Evolutionary conservation across 169 alveolate species (phyloP), one percentile per base, ranked within the genome.

Genomic region (Plasmodium adleri): DNA sequence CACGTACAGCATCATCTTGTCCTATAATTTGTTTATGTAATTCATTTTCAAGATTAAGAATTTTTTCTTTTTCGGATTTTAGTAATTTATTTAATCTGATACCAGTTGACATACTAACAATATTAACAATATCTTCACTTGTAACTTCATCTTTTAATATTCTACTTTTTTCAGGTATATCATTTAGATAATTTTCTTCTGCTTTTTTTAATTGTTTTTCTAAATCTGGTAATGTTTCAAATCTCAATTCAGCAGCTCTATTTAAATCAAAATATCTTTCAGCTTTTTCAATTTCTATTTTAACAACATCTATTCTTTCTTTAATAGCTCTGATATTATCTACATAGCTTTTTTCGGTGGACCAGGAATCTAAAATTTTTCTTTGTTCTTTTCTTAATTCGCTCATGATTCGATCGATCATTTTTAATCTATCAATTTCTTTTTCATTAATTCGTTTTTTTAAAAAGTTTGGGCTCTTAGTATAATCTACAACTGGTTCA

Each of bases 221-320:
- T 66, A 94, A 89, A 17, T 96, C 98, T 0, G 98, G 98, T 39
- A 96, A 87, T 32, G 97, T 95, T 52, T 96, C 98, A 64, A 93
- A 95, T 50, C 97, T 89, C 67, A 96, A 92, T 85, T 96, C 98
- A 3, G 98, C 98, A n/a, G 97, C 98, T 50, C 95, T 90, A 59
- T 95, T 95, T 15, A 94, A 87, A 64, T 95, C 96, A 52, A 95
- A 95, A 32, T 93, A 94, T 58, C 97, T 72, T 78, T 95, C 96
- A 1, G 97, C 97, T 73, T 88, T 92, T 63, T 95, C 97, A 13
- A 95, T 93, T 72, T 95, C 96, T 12, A 93, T 92, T 90, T 94
- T 94, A 10, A 95, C 96, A 13, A 94, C 96, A 70, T 95, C 97
- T 24, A 88, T 91, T 49, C 96, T 83, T 75, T 93, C 95, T 70